These are phyloP conservation scores for Colletotrichum aenigma DNA, from an alignment of 2,329 filamentous ascomycete genomes.

Conservation along the genomic window DNA sequence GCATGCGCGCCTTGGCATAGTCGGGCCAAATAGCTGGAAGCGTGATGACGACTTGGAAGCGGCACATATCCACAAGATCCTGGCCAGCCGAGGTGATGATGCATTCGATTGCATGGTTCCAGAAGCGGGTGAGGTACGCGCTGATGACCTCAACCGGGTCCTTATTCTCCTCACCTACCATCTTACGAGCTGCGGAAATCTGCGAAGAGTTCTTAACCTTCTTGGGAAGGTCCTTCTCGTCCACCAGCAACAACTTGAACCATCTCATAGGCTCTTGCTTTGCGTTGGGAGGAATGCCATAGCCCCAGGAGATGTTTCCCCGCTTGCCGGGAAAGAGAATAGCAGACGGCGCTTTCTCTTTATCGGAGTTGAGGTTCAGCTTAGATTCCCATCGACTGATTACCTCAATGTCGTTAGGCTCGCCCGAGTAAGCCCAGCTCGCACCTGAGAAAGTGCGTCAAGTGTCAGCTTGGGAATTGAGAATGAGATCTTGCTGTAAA, in stretches of 20 bases:
- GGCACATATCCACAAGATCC: constrained; percentile 22
- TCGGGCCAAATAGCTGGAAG: constrained; percentile 51
- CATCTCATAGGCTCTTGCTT: constrained; percentile 33
- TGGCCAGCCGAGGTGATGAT: constrained; percentile 30
- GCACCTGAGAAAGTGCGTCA: constrained; percentile 41
- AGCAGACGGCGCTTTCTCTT: constrained; percentile 33
- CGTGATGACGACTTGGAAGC: constrained; percentile 43
- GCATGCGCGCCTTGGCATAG: constrained; percentile 41
- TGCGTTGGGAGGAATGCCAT: constrained; percentile 23
- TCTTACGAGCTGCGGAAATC: constrained; percentile 7
- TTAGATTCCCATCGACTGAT: constrained; percentile 34
- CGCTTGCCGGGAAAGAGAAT: constrained; percentile 21
- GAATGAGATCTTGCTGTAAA: background rate
- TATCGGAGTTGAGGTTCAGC: constrained; percentile 26
- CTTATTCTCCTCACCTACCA: constrained; percentile 13
- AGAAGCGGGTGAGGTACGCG: constrained; percentile 36
- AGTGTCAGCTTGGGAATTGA: too few relatives aligned
- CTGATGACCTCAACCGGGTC: constrained; percentile 31
- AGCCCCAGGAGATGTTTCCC: constrained; percentile 31
- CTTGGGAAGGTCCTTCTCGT: constrained; percentile 29
- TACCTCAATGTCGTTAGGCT: constrained; percentile 29
- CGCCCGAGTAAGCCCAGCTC: constrained; percentile 37
- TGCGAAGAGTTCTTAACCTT: constrained; percentile 26
- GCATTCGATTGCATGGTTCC: constrained; percentile 29
- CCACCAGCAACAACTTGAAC: constrained; percentile 46